Evolutionary conservation across 2,329 filamentous ascomycete genomes (phyloP).

Genomic region (Fusarium pilosicola): DNA sequence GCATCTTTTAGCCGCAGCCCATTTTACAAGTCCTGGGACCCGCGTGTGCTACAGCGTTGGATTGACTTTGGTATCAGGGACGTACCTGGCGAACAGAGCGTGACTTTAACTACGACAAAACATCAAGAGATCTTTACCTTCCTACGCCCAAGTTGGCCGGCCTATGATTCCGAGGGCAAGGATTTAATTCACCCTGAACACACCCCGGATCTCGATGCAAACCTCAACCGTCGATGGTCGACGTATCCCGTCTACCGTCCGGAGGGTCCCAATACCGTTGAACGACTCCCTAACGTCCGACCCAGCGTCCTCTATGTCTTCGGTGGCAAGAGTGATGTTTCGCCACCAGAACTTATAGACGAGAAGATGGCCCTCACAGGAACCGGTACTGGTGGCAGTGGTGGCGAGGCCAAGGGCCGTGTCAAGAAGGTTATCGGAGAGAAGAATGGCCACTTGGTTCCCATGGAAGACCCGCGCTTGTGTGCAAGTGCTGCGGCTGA

Average conservation of each 20-base stretch:
- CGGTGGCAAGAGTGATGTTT: slow-evolving; percentile 68
- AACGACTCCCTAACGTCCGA: slow-evolving; percentile 67
- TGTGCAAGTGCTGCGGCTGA: slow-evolving; percentile 69
- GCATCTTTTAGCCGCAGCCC: slow-evolving; percentile 69
- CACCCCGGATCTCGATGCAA: slow-evolving; percentile 58
- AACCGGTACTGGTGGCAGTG: slow-evolving; percentile 72
- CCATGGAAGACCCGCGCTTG: slow-evolving; percentile 78
- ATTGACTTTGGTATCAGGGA: slow-evolving; percentile 79
- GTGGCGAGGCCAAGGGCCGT: slow-evolving; percentile 69
- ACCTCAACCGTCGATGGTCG: slow-evolving; percentile 48
- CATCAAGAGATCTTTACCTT: slow-evolving; percentile 84
- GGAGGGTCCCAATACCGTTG: slow-evolving; percentile 67
- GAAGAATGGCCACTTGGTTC: slow-evolving; percentile 79
- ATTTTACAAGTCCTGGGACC: slow-evolving; percentile 87
- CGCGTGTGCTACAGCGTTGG: slow-evolving; percentile 73
- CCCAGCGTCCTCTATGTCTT: slow-evolving; percentile 77
- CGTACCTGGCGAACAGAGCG: slow-evolving; percentile 57
- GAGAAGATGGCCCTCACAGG: slow-evolving; percentile 74
- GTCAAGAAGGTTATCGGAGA: slow-evolving; percentile 74
- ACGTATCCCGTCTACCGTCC: slow-evolving; percentile 72
- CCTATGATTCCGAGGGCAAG: slow-evolving; percentile 51
- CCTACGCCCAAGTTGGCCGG: slow-evolving; percentile 67
- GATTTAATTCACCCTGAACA: slow-evolving; percentile 52
- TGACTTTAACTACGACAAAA: slow-evolving; percentile 83
- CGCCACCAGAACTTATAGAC: slow-evolving; percentile 58